These are phyloP conservation scores for Xylariaceae sp. DNA, from an alignment of 2,329 filamentous ascomycete genomes.

Conservation along the genomic window DNA sequence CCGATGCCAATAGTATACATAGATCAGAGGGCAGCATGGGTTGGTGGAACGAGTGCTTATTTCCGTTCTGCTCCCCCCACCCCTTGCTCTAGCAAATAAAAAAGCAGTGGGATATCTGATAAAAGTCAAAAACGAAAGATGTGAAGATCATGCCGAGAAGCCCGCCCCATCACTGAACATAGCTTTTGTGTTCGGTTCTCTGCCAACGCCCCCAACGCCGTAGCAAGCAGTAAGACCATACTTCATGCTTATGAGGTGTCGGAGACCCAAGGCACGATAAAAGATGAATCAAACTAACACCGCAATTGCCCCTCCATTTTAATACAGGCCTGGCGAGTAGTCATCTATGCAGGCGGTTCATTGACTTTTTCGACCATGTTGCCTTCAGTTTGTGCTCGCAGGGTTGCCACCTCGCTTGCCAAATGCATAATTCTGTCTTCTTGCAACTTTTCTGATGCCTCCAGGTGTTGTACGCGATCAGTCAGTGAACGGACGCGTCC, in stretches of 20 bases:
- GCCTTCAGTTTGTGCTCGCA: conserved; percentile 32
- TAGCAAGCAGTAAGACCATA: conserved; percentile 8
- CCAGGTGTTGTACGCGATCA: conserved; percentile 44
- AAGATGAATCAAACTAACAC: conserved; percentile 11
- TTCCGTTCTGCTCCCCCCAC: conserved; percentile 13
- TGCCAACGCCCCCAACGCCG: conserved; percentile 14
- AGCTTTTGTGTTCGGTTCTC: conserved; percentile 14
- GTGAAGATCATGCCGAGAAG: not conserved
- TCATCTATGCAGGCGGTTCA: conserved; percentile 2
- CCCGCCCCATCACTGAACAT: not conserved
- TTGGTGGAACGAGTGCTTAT: conserved; percentile 11
- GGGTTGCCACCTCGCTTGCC: conserved; percentile 34
- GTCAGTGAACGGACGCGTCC: conserved; percentile 49
- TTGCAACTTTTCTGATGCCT: conserved; percentile 37
- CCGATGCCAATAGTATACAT: conserved; percentile 21
- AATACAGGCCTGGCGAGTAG: not conserved
- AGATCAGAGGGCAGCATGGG: conserved; percentile 12
- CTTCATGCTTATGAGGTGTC: not conserved
- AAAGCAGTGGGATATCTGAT: conserved; percentile 27
- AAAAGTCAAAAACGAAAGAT: conserved; percentile 24
- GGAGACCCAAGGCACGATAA: not conserved
- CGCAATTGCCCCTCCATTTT: not conserved
- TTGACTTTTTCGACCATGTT: conserved; percentile 22
- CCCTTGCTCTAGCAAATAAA: conserved; percentile 10
- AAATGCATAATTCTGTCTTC: conserved; percentile 38